These are phyloP conservation scores for Carex arenaria DNA, from an alignment of 202 grass and related monocot species.

Conservation along the genomic window DNA sequence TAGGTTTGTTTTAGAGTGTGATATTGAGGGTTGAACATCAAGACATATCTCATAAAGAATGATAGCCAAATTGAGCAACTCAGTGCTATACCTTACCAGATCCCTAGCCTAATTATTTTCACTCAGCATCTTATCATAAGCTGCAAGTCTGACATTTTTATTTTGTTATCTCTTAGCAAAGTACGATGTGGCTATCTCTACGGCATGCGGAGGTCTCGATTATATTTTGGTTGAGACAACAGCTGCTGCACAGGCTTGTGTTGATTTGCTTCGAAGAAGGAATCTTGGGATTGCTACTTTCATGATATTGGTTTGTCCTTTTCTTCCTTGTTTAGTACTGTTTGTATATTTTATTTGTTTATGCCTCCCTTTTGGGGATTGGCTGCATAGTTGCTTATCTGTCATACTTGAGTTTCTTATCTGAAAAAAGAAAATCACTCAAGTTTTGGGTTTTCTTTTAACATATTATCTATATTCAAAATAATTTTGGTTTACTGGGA, in stretches of 20 bases:
- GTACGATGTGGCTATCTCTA: conserved; percentile 91
- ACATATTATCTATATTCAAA: background rate
- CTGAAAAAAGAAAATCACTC: background rate
- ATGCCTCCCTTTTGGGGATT: background rate
- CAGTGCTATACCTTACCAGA: conserved; percentile 2
- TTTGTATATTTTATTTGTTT: conserved; percentile 17
- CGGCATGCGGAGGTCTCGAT: conserved; percentile 66
- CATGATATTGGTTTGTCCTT: conserved; percentile 77
- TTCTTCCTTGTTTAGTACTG: conserved; percentile 12
- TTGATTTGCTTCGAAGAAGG: conserved; percentile 81
- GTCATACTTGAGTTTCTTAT: conserved; percentile 8
- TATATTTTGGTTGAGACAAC: conserved; percentile 93
- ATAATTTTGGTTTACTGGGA: background rate
- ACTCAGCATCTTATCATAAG: background rate
- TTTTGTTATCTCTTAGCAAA: conserved; percentile 46
- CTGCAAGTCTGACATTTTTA: background rate
- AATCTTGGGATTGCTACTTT: conserved; percentile 81
- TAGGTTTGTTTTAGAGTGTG: background rate
- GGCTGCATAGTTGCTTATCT: background rate
- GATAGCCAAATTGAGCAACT: background rate
- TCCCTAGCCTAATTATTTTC: background rate
- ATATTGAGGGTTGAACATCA: background rate
- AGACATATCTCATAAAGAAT: background rate
- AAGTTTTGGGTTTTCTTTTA: background rate
- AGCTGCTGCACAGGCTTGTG: conserved; percentile 78